Conservation (phyloP, 345 rosid species). For the Turritis glabra region DNA sequence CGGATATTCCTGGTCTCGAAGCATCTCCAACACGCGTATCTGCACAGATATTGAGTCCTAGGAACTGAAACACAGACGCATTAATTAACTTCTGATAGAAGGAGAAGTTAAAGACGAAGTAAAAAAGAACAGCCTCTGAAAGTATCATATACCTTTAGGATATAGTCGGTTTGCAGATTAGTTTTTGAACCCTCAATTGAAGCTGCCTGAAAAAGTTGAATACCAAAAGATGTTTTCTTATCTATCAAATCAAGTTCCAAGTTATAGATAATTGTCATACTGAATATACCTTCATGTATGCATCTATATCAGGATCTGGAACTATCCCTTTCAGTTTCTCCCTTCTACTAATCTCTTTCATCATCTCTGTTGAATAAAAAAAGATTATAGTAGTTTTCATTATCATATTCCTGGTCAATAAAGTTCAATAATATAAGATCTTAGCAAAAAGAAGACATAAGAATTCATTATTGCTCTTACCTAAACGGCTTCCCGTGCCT, state of each 20-base stretch:
- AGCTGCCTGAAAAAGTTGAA: conserved; percentile 36
- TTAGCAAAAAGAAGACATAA: background rate
- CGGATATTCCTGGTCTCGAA: conserved; percentile 47
- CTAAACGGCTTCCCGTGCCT: conserved; percentile 47
- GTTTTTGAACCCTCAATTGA: conserved; percentile 37
- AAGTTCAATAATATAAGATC: background rate
- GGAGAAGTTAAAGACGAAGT: background rate
- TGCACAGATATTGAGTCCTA: conserved; percentile 48
- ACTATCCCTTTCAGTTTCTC: conserved; percentile 30
- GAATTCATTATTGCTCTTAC: background rate
- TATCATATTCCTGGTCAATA: background rate
- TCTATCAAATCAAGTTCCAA: background rate
- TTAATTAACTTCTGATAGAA: background rate
- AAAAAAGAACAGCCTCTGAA: background rate
- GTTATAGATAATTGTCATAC: background rate
- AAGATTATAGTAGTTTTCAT: no score
- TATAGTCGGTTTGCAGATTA: conserved; percentile 49
- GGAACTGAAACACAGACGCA: conserved; percentile 37
- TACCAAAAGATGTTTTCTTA: background rate
- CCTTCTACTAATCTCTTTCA: conserved; percentile 33
- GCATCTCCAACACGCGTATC: conserved; percentile 43
- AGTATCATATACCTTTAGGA: conserved; percentile 38
- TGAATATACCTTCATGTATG: conserved; percentile 37
- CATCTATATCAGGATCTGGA: conserved; percentile 39
- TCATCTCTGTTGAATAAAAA: background rate